Evolutionary conservation across 345 rosid species (phyloP).

Genomic region (Eucalyptus shirleyi): DNA sequence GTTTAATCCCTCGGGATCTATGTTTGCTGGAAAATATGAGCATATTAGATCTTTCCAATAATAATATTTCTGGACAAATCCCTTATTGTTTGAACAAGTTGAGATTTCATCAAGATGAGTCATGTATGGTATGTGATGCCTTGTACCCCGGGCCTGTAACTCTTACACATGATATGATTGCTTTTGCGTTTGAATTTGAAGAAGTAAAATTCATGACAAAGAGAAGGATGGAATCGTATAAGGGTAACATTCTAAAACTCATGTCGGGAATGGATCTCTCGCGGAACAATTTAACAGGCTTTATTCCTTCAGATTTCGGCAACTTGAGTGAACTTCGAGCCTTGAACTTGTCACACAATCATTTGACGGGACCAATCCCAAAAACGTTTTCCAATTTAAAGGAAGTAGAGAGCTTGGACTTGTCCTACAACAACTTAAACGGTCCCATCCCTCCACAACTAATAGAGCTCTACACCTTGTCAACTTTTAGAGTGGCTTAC

Average conservation of each 20-base stretch:
- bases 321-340: background rate
- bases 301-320: background rate
- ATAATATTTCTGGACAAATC: background rate
- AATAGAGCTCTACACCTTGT: background rate
- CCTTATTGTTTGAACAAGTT: background rate
- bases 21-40: background rate
- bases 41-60: background rate
- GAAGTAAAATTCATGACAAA: no score
- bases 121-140: no score
- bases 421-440: background rate
- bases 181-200: no score
- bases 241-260: no score
- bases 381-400: background rate
- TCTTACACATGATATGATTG: no score
- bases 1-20: background rate
- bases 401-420: background rate
- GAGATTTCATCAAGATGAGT: no score
- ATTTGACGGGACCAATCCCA: background rate
- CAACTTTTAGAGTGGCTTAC: background rate
- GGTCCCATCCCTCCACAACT: background rate
- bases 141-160: no score
- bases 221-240: no score
- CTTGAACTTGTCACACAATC: background rate
- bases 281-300: background rate
- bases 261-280: background rate